phyloP scores from a whole-genome alignment of 1,139 yeast genomes.

The Yamadazyma diddensiae region DNA sequence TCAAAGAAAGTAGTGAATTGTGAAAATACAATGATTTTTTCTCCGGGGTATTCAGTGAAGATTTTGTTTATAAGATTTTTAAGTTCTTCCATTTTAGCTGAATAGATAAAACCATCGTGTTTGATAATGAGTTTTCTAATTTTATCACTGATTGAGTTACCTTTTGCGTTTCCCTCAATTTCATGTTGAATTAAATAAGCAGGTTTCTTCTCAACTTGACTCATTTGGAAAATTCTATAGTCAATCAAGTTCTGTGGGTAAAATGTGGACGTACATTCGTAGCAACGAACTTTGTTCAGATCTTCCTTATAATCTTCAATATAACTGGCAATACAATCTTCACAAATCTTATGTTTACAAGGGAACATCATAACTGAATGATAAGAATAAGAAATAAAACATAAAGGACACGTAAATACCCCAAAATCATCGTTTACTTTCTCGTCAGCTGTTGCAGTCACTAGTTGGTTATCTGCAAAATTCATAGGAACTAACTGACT shows the following conservation, averaged over 20 bases:
- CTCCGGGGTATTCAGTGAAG: constrained; percentile 41
- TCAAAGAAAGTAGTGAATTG: constrained; percentile 82
- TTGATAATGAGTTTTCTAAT: constrained; percentile 27
- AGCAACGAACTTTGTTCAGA: constrained; percentile 49
- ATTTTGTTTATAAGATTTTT: constrained; percentile 46
- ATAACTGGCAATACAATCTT: constrained; percentile 54
- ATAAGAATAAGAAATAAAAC: constrained; percentile 55
- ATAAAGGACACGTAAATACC: constrained; percentile 60
- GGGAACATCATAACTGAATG: constrained; percentile 30
- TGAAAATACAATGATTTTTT: constrained; percentile 75
- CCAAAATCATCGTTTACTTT: constrained; percentile 14
- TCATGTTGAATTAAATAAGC: constrained; percentile 9
- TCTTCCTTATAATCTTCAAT: constrained; percentile 42
- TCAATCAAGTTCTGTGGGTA: constrained; percentile 45
- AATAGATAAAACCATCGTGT: constrained; percentile 37
- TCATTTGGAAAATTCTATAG: constrained; percentile 51
- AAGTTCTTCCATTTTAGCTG: constrained; percentile 56
- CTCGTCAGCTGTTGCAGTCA: neutral
- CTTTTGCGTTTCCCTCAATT: constrained; percentile 10
- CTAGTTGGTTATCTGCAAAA: neutral
- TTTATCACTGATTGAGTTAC: constrained; percentile 13
- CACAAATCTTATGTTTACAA: constrained; percentile 74
- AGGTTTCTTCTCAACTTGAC: constrained; percentile 24
- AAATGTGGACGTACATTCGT: constrained; percentile 42
- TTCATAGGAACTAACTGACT: no score